Conservation (phyloP, 2,329 filamentous ascomycete species). For the Colletotrichum salicis region DNA sequence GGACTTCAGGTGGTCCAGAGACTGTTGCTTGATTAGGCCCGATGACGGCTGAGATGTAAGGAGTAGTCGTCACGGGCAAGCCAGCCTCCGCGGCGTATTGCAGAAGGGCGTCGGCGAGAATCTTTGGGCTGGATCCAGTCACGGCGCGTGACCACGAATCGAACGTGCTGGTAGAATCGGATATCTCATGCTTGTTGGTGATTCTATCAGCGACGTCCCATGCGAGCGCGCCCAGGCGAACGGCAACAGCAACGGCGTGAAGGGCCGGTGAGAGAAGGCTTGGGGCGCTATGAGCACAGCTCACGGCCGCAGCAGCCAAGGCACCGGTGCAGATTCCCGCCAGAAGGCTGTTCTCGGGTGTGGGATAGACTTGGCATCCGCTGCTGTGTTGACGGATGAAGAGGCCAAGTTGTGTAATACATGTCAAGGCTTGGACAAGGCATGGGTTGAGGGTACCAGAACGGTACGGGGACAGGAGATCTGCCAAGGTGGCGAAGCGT, state of each 20-base stretch:
- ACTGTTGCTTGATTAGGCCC: constrained; percentile 12
- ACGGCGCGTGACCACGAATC: constrained; percentile 9
- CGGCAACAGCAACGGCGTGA: not conserved
- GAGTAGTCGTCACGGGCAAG: not conserved
- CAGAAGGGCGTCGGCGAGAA: not conserved
- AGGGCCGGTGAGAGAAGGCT: not conserved
- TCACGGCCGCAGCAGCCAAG: constrained; percentile 14
- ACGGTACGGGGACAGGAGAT: not conserved
- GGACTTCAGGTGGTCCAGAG: not conserved
- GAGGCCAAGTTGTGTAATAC: constrained; percentile 19
- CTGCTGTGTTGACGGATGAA: constrained; percentile 22
- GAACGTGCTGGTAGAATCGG: not conserved
- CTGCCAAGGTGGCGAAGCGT: not conserved
- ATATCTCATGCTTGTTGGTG: not conserved
- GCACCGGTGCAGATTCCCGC: constrained; percentile 11
- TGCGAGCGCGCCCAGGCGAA: constrained; percentile 2
- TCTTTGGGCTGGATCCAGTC: not conserved
- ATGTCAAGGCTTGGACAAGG: constrained; percentile 6
- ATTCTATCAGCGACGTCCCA: not conserved
- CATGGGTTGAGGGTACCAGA: constrained; percentile 3
- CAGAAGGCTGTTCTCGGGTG: not conserved
- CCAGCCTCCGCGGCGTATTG: constrained; percentile 4
- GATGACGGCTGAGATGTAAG: constrained; percentile 12
- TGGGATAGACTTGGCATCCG: constrained; percentile 9
- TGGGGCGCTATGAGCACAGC: constrained; percentile 8